phyloP scores from a whole-genome alignment of 1,139 yeast species.

The Pichia sp. region DNA sequence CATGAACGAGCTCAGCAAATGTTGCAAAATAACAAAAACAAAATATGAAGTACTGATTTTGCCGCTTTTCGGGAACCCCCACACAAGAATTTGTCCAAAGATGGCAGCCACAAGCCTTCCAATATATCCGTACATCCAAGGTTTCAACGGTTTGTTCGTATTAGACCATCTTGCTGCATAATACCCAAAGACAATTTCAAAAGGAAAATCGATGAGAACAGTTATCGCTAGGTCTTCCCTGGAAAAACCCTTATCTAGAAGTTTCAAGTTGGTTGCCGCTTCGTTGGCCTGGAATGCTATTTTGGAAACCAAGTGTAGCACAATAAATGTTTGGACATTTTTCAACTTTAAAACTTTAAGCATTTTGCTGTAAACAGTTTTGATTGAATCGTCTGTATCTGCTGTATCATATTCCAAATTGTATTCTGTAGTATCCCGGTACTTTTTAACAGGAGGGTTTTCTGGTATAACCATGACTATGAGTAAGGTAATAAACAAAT shows the following conservation, averaged over 20 bases:
- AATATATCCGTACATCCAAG: constrained; percentile 88
- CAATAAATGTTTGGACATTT: constrained; percentile 71
- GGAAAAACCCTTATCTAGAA: constrained; percentile 88
- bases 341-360: constrained; percentile 66
- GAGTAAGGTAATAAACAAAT: constrained; percentile 60
- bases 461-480: constrained; percentile 59
- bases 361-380: constrained; percentile 62
- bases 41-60: constrained; percentile 52
- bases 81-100: constrained; percentile 70
- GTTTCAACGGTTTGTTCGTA: constrained; percentile 65
- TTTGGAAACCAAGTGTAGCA: constrained; percentile 75
- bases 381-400: constrained; percentile 13
- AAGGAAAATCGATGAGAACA: constrained; percentile 91
- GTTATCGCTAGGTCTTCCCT: constrained; percentile 92
- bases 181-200: constrained; percentile 90
- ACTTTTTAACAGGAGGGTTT: constrained; percentile 42
- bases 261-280: constrained; percentile 87
- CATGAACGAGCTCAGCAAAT: constrained; percentile 85
- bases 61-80: constrained; percentile 61
- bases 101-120: constrained; percentile 77
- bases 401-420: constrained; percentile 13
- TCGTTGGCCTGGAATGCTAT: constrained; percentile 95
- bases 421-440: constrained; percentile 29
- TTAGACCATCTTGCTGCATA: constrained; percentile 95
- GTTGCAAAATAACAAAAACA: constrained; percentile 69